Conservation (phyloP, 768 basidiomycete genomes). For the Suillus brevipes region DNA sequence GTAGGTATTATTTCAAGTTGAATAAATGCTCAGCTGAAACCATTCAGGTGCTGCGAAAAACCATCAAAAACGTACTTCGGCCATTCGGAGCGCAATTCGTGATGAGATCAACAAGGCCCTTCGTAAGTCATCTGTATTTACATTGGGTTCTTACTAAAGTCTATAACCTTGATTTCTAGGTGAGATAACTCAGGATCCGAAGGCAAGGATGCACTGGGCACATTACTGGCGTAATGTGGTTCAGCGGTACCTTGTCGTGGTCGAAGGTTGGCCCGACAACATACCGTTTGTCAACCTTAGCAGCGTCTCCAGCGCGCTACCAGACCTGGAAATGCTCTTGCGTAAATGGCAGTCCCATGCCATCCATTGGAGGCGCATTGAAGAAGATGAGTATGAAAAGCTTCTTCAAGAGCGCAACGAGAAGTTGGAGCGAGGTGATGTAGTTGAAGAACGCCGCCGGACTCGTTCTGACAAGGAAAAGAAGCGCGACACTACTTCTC, state of each 20-base stretch:
- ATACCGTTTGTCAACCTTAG: slow-evolving; percentile 10
- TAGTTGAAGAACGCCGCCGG: background rate
- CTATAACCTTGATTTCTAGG: too few relatives aligned
- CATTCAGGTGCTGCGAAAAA: too few relatives aligned
- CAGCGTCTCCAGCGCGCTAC: slow-evolving; percentile 6
- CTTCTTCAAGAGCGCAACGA: background rate
- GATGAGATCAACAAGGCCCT: too few relatives aligned
- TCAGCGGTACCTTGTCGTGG: background rate
- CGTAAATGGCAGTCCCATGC: slow-evolving; percentile 5
- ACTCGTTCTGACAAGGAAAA: slow-evolving; percentile 7
- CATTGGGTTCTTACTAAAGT: too few relatives aligned
- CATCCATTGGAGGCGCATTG: slow-evolving; percentile 1
- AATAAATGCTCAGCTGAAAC: too few relatives aligned
- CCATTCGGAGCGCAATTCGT: too few relatives aligned
- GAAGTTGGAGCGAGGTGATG: slow-evolving; percentile 3
- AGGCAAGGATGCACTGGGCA: too few relatives aligned
- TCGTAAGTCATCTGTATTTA: too few relatives aligned
- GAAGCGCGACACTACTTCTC: background rate
- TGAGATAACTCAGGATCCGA: too few relatives aligned
- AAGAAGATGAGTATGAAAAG: background rate
- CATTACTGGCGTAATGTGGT: too few relatives aligned
- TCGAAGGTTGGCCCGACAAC: slow-evolving; percentile 7
- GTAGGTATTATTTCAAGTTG: too few relatives aligned
- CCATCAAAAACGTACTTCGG: too few relatives aligned
- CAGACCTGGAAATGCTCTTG: slow-evolving; percentile 7